Conservation (phyloP, 1,284 basidiomycete species). For the Malassezia slooffiae region DNA sequence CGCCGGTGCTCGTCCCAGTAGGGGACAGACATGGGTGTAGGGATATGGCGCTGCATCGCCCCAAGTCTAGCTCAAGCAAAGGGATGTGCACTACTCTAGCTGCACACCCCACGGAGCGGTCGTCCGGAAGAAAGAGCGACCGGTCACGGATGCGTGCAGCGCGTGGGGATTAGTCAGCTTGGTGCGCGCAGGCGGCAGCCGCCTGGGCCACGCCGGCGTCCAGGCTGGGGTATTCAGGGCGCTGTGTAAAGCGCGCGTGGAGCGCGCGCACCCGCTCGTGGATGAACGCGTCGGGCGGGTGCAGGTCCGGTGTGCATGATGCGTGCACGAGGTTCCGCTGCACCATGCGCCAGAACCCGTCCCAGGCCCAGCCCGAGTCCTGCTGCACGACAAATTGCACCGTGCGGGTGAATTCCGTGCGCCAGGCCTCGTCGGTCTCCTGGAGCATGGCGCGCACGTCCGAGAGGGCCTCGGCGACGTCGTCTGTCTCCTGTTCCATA, state of each 20-base stretch:
- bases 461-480: conserved; percentile 48
- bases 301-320: neutral
- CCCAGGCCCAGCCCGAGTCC: conserved; percentile 42
- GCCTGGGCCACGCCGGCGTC: too few species aligned
- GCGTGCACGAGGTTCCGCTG: conserved; percentile 13
- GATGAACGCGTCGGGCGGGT: neutral
- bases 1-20: neutral
- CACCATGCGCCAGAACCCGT: conserved; percentile 39
- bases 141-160: too few species aligned
- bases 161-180: too few species aligned
- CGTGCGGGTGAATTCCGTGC: conserved; percentile 20
- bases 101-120: neutral
- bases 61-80: neutral
- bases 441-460: conserved; percentile 50
- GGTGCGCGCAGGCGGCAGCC: too few species aligned
- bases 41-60: neutral
- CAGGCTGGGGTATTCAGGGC: conserved; percentile 2
- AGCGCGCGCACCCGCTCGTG: neutral
- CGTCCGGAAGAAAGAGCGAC: too few species aligned
- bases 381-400: conserved; percentile 28
- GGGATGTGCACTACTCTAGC: neutral
- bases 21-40: neutral
- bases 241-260: conserved; percentile 3
- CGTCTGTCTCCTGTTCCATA: conserved; percentile 40
- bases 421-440: conserved; percentile 14